phyloP scores from a whole-genome alignment of 768 basidiomycete genomes.

The Exidia glandulosa region DNA sequence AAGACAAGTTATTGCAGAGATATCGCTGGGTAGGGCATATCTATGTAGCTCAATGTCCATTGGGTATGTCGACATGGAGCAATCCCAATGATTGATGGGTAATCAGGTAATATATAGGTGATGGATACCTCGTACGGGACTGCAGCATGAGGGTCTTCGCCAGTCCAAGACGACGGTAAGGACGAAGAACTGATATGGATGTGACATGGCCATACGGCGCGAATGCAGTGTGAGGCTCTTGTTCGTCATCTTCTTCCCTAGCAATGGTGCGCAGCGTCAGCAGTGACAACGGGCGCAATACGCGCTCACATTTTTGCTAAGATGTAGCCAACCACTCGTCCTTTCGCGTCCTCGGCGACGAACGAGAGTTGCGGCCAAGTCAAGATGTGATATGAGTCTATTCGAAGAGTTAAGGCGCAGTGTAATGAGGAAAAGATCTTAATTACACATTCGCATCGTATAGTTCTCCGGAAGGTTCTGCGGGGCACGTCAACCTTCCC shows the following conservation, averaged over 20 bases:
- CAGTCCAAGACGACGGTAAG: slow-evolving; percentile 81
- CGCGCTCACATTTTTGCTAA: slow-evolving; percentile 80
- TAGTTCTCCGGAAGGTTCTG: slow-evolving; percentile 90
- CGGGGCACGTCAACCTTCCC: background rate
- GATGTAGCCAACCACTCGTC: slow-evolving; percentile 88
- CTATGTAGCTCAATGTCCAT: too few species aligned
- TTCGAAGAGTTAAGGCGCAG: background rate
- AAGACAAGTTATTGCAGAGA: too few species aligned
- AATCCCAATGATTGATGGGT: too few species aligned
- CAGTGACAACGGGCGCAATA: background rate
- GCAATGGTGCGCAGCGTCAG: too few species aligned
- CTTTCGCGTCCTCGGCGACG: slow-evolving; percentile 83
- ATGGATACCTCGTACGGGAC: slow-evolving; percentile 67
- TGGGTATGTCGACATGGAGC: too few species aligned
- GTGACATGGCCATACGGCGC: slow-evolving; percentile 84
- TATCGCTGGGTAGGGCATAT: too few species aligned
- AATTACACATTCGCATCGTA: slow-evolving; percentile 65
- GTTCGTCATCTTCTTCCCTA: background rate
- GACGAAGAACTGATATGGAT: slow-evolving; percentile 87
- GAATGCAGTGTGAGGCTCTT: background rate
- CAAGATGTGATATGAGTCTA: slow-evolving; percentile 82
- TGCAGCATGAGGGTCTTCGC: slow-evolving; percentile 92
- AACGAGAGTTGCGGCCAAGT: slow-evolving; percentile 93
- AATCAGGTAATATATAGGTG: too few species aligned
- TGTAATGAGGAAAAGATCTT: background rate